Evolutionary conservation across 306 rosid species (phyloP).

Genomic region (Hippophae gyantsensis): DNA sequence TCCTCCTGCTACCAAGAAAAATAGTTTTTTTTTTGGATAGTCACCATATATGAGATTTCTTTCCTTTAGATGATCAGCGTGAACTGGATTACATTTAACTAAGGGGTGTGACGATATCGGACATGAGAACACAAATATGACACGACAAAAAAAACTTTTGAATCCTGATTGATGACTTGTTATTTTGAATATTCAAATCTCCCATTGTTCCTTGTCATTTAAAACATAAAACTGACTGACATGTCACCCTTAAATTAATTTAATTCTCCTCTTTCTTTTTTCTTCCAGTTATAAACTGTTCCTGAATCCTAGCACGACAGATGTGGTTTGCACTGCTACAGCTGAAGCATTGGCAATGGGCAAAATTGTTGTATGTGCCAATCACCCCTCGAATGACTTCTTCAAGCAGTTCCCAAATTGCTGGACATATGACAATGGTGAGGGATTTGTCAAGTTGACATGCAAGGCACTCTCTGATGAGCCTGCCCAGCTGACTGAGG

Average conservation of each 20-base stretch:
- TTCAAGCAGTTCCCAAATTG: conserved; percentile 92
- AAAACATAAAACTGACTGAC: too few species aligned
- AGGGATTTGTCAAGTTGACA: conserved; percentile 54
- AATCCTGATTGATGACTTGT: too few species aligned
- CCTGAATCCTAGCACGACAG: conserved; percentile 93
- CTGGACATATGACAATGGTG: conserved; percentile 35
- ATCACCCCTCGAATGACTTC: conserved; percentile 90
- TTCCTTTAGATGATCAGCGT: too few species aligned
- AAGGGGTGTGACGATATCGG: too few species aligned
- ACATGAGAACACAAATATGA: too few species aligned
- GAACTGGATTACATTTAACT: too few species aligned
- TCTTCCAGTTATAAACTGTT: conserved; percentile 72
- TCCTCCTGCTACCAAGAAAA: too few species aligned
- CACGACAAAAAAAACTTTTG: too few species aligned
- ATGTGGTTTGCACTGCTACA: conserved; percentile 95
- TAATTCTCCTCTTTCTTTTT: conserved; percentile 10
- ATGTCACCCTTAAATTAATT: not conserved
- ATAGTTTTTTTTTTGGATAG: too few species aligned
- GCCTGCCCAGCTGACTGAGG: conserved; percentile 59
- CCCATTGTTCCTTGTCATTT: too few species aligned
- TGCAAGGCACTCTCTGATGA: conserved; percentile 48
- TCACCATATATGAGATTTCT: too few species aligned
- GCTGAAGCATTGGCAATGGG: conserved; percentile 99
- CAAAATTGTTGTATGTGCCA: conserved; percentile 68
- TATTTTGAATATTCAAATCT: too few species aligned